Evolutionary conservation across 2,329 filamentous ascomycete genomes (phyloP).

Genomic region (Neonectria neomacrospora): DNA sequence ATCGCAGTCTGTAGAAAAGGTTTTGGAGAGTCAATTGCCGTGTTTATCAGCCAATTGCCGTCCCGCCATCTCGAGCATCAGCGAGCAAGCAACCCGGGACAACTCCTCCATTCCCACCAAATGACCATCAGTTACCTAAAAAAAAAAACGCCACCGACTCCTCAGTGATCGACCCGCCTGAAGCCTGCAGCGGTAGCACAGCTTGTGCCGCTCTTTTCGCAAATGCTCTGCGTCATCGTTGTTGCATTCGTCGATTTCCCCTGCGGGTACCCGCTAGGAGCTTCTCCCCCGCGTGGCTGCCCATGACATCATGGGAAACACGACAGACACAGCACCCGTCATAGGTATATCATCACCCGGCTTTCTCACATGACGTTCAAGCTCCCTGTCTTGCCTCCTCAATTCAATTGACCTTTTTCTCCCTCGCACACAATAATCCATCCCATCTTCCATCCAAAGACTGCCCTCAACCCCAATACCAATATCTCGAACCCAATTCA

Average conservation of each 20-base stretch:
- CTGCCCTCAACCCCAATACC: background rate
- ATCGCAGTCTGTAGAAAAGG: background rate
- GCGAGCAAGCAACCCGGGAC: background rate
- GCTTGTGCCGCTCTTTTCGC: conserved; percentile 15
- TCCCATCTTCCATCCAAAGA: background rate
- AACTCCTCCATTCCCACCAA: background rate
- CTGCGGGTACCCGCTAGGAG: conserved; percentile 35
- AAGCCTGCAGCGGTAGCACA: background rate
- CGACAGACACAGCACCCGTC: conserved; percentile 28
- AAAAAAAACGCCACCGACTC: conserved; percentile 6
- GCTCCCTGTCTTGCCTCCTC: background rate
- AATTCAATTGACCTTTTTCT: conserved; percentile 26
- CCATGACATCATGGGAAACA: conserved; percentile 44
- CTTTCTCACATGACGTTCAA: conserved; percentile 11
- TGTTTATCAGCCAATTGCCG: background rate
- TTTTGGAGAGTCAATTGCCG: background rate
- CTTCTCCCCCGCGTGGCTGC: conserved; percentile 32
- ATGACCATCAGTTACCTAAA: conserved; percentile 13
- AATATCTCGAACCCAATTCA: conserved; percentile 11
- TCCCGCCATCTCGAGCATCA: background rate
- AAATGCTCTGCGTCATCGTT: conserved; percentile 43
- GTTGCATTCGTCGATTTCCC: conserved; percentile 36
- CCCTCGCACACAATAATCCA: background rate
- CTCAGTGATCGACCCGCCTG: conserved; percentile 3
- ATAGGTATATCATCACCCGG: conserved; percentile 33